Percentiles rank a stretch among this genome's conserved stretches.
Conservation (phyloP, 176 grass and related monocot species). For the Dendrocalamus sinicus region DNA sequence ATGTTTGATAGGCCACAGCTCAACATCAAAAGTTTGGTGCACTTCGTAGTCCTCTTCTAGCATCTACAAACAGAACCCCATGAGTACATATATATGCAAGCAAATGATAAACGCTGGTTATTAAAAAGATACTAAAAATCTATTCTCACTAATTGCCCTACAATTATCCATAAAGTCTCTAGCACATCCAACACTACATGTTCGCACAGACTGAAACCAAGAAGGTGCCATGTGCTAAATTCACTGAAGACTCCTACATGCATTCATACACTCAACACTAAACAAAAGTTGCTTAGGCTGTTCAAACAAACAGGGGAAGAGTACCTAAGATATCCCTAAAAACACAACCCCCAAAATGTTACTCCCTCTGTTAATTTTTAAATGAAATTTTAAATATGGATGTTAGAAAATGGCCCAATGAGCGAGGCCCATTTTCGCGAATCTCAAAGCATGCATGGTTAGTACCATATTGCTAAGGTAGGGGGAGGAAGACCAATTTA, state of each 20-base stretch:
- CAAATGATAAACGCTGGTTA: neutral
- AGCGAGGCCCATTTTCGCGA: no score
- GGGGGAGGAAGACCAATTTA: no score
- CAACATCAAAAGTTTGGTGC: neutral
- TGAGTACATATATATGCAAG: neutral
- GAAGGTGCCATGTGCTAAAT: slow-evolving; percentile 6
- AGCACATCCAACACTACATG: neutral
- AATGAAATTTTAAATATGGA: neutral
- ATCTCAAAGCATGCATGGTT: no score
- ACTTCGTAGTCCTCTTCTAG: neutral
- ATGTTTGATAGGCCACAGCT: neutral
- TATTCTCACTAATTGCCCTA: neutral
- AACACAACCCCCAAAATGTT: neutral
- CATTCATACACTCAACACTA: neutral
- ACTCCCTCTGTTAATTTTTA: neutral
- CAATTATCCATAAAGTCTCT: slow-evolving; percentile 4
- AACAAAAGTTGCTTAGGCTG: neutral
- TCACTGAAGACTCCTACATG: neutral
- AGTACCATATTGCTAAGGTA: no score
- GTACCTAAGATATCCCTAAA: neutral
- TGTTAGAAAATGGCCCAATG: no score
- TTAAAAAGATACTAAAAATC: slow-evolving; percentile 5
- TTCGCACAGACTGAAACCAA: neutral
- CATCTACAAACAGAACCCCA: slow-evolving; percentile 37
- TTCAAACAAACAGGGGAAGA: neutral